Conservation (phyloP, 805 yeast species). For the Cyberlindnera xylosilytica region DNA sequence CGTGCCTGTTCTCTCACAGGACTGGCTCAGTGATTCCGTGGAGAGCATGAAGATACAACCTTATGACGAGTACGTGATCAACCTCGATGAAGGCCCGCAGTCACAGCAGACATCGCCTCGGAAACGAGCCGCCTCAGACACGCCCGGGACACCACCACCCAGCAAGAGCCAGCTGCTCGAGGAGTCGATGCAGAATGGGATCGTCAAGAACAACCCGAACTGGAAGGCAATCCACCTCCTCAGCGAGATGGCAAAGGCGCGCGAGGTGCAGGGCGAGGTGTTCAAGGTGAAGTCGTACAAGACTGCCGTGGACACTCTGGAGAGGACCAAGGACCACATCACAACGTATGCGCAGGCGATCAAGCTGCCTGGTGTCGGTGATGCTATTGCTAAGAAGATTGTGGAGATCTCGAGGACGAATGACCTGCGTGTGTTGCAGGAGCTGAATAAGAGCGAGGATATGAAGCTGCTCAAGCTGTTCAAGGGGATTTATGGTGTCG, state of each 20-base stretch:
- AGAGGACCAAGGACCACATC: conserved; percentile 29
- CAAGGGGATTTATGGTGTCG: conserved; percentile 48
- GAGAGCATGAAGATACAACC: conserved; percentile 8
- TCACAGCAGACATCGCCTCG: neutral
- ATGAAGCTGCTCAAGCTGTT: conserved; percentile 31
- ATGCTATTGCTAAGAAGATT: conserved; percentile 39
- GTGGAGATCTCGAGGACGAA: conserved; percentile 44
- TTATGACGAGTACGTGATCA: conserved; percentile 8
- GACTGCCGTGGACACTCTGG: conserved; percentile 39
- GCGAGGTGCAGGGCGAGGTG: conserved; percentile 30
- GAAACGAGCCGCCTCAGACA: neutral
- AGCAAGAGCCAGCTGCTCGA: conserved; percentile 11
- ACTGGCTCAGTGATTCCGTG: conserved; percentile 24
- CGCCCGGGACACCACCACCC: conserved; percentile 1
- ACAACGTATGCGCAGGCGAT: conserved; percentile 36
- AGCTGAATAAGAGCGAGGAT: conserved; percentile 25
- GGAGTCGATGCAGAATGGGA: conserved; percentile 6
- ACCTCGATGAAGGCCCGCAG: conserved; percentile 5
- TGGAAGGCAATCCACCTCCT: conserved; percentile 19
- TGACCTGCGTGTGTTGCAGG: conserved; percentile 22
- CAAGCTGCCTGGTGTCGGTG: conserved; percentile 39
- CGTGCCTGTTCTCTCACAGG: conserved; percentile 15
- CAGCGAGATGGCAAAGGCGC: conserved; percentile 22
- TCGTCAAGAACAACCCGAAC: conserved; percentile 22
- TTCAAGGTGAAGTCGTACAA: conserved; percentile 41